Evolutionary conservation across 176 grass and related monocot genomes (phyloP), one percentile per base, ranked within the genome.

Genomic region (Oryza meridionalis): DNA sequence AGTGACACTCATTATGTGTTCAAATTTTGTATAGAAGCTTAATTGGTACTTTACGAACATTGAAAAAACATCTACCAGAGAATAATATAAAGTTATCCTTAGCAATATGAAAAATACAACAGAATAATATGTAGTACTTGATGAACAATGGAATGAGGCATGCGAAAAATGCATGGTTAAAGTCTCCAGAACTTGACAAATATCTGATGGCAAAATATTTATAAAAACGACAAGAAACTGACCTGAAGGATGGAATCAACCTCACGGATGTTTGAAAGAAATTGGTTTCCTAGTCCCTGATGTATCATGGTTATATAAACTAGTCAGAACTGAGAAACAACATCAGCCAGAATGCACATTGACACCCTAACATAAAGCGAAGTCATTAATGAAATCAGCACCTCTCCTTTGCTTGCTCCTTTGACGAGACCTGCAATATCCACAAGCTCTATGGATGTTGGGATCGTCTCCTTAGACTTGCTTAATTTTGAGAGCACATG

Each of bases 211-310:
- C 35, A 22, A 84, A 79, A 49, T 7, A 73, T 46, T 19, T 25
- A 59, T 3, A 64, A 79, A 72, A 24, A 82, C 16, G 16, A 47
- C 10, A 89, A 44, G 19, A 13, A 70, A 71, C 70, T 51, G 62
- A 98, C 93, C 96, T 99, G 91, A 84, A 99, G 93, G 90, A 99
- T 94, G 43, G 96, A 96, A 94, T 99, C 96, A n/a, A 96, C 96
- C 94, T 99, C 96, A 66, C 96, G 96, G 29, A 99, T 99, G 83
- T 96, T 92, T 49, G 96, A 90, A 87, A 99, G 96, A 88, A 99
- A 99, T 84, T 99, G 90, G 83, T 99, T 96, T 78, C 93, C 93
- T 62, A 99, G 88, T 70, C 93, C 96, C 96, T 98, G 91, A 69
- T 69, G 69, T 83, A 43, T 8, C 1, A 17, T 13, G 2, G 61